Evolutionary conservation across 176 grass and related monocot species (phyloP).

Genomic region (Bonia amplexicaulis): DNA sequence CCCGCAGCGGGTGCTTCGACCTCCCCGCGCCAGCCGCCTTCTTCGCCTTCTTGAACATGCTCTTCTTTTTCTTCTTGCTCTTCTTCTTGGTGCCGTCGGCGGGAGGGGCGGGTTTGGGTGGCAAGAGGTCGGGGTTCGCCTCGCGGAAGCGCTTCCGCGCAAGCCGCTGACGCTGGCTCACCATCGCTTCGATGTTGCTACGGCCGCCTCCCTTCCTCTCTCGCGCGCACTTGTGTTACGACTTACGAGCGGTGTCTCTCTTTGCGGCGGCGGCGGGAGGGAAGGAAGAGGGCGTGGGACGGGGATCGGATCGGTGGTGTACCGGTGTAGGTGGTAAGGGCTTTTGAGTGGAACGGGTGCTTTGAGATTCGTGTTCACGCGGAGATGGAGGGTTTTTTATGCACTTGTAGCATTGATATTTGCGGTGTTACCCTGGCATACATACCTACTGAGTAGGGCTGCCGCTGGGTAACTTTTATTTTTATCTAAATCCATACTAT

Average conservation of each 20-base stretch:
- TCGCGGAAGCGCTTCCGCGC: constrained; percentile 65
- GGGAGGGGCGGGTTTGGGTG: constrained; percentile 29
- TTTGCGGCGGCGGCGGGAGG: neutral
- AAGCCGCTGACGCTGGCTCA: constrained; percentile 67
- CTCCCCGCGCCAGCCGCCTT: constrained; percentile 23
- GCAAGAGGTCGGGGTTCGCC: constrained; percentile 51
- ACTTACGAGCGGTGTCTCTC: neutral
- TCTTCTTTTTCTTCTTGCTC: constrained; percentile 45
- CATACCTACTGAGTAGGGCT: no score
- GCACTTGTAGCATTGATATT: neutral
- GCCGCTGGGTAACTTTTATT: no score
- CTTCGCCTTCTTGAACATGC: constrained; percentile 42
- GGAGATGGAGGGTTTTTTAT: neutral
- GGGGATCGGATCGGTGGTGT: neutral
- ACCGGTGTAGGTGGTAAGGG: neutral
- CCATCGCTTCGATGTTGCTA: constrained; percentile 38
- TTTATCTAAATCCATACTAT: no score
- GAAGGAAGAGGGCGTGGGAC: neutral
- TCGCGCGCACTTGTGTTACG: neutral
- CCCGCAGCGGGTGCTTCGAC: constrained; percentile 70
- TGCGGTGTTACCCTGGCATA: neutral
- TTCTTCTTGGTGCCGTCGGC: constrained; percentile 35
- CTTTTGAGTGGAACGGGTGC: neutral
- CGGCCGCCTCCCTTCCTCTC: neutral
- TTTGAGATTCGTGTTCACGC: constrained; percentile 11